Base-by-base conservation (phyloP, 768 basidiomycete genomes). In the Lactarius trivialis region DNA sequence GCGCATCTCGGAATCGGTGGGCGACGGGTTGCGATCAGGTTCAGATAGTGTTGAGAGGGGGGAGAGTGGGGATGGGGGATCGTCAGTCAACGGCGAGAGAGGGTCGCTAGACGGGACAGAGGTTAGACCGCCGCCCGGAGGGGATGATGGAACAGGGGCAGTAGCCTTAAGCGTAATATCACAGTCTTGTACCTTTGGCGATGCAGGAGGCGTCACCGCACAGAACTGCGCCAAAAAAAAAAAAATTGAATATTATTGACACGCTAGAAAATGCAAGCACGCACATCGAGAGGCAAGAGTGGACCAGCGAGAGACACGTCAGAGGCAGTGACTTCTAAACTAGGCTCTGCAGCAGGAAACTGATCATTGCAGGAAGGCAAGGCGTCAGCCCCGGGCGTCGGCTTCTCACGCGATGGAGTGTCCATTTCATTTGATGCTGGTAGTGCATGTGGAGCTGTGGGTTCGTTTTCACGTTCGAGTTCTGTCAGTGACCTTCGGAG, bases 11-110 rank as follows among this genome's bases (percentile, higher is more conserved):
- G 34, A 30, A 39, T 43, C 49, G 14, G n/a, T 26, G 15, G 19
- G 58, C 1, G 49, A 48, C 34, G 63, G 17, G 21, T 28, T 48
- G 24, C 7, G 26, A 24, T 63, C 61, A 11, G 50, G 11, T 36
- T 64, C 63, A 7, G 63, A 64, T 33, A 64, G 33, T 2, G 63
- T 60, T 17, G 63, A 60, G 36, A 64, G 58, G 26, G 63, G 19
- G 3, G 63, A 64, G 15, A 64, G 58, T 9, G 63, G 62, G 26
- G 63, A 64, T 30, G 54, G 54, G n/a, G 58, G 54, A 19, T 64
- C 58, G 32, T 55, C 48, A 34, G 19, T 30, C n/a, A 51, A 28
- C 30, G 54, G 39, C 19, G 63, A 36, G 12, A 54, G n/a, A 34
- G 39, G 52, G 32, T 32, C 39, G 4, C 15, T 28, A 43, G 53